Evolutionary conservation across 148 eudicot species (phyloP).

Genomic region (Chenopodium suecicum): DNA sequence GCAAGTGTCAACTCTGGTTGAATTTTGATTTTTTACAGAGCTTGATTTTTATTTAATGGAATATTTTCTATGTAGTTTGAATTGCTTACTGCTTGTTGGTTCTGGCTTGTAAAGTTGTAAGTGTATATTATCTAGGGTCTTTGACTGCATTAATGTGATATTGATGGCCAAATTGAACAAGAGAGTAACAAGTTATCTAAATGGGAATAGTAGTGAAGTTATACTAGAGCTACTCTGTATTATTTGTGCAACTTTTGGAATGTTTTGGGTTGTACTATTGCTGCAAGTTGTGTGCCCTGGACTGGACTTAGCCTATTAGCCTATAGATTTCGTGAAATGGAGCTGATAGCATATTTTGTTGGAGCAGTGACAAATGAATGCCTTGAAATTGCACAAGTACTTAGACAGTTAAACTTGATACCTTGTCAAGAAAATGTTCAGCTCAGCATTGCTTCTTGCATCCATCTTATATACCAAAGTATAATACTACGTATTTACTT

Average conservation of each 20-base stretch:
- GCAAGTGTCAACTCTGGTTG: background rate
- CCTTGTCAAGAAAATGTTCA: background rate
- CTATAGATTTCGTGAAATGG: background rate
- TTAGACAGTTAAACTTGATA: background rate
- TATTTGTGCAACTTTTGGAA: background rate
- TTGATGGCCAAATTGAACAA: background rate
- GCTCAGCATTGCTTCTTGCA: background rate
- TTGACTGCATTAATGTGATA: background rate
- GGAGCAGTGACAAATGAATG: background rate
- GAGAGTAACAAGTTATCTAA: background rate
- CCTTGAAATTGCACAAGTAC: background rate
- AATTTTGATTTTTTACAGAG: background rate
- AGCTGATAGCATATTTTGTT: background rate
- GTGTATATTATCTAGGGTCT: background rate
- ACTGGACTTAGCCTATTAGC: background rate
- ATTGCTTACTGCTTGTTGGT: background rate
- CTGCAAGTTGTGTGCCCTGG: background rate
- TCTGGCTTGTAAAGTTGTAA: background rate
- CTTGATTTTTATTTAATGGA: background rate
- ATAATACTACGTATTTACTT: background rate
- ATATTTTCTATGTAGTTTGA: background rate
- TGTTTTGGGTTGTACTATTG: background rate
- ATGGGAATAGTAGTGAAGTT: background rate
- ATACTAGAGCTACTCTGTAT: background rate
- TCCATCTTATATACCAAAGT: too few relatives aligned